These are phyloP conservation scores for Hibiscus mutabilis DNA, from an alignment of 345 rosid genomes.

Conservation along the genomic window DNA sequence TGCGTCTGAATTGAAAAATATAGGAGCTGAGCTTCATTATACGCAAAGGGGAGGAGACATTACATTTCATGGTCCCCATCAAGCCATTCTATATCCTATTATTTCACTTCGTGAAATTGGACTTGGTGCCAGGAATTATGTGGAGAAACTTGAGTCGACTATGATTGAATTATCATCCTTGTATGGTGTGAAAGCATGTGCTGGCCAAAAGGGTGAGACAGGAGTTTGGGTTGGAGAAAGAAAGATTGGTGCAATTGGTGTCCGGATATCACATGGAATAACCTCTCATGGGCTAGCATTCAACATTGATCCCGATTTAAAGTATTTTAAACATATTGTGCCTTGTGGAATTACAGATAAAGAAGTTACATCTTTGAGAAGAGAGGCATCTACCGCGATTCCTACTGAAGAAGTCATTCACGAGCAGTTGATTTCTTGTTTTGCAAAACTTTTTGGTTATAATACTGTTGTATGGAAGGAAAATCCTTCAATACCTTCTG, in stretches of 20 bases:
- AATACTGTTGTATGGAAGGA: slow-evolving; percentile 43
- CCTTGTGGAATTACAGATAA: slow-evolving; percentile 91
- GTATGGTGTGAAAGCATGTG: slow-evolving; percentile 61
- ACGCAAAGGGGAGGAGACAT: slow-evolving; percentile 93
- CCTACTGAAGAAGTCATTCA: slow-evolving; percentile 67
- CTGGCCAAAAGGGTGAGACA: slow-evolving; percentile 66
- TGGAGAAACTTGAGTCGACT: slow-evolving; percentile 64
- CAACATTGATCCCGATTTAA: slow-evolving; percentile 72
- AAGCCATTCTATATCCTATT: slow-evolving; percentile 73
- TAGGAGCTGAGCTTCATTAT: slow-evolving; percentile 84
- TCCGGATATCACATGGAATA: slow-evolving; percentile 62
- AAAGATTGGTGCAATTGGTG: slow-evolving; percentile 92
- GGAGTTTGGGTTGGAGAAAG: slow-evolving; percentile 90
- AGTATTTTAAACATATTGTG: slow-evolving; percentile 78
- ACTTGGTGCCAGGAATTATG: slow-evolving; percentile 69
- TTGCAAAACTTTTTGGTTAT: slow-evolving; percentile 50
- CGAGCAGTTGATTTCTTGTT: slow-evolving; percentile 76
- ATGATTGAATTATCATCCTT: slow-evolving; percentile 70
- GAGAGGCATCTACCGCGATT: slow-evolving; percentile 51
- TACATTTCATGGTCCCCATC: slow-evolving; percentile 86
- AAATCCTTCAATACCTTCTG: slow-evolving; percentile 21
- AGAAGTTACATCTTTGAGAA: slow-evolving; percentile 70
- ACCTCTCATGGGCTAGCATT: slow-evolving; percentile 88
- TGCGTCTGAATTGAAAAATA: slow-evolving; percentile 45
- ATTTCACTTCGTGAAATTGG: slow-evolving; percentile 62